Evolutionary conservation across 805 yeast species (phyloP), one percentile per base, ranked within the genome.

Genomic region (Myxozyma nipponensis): DNA sequence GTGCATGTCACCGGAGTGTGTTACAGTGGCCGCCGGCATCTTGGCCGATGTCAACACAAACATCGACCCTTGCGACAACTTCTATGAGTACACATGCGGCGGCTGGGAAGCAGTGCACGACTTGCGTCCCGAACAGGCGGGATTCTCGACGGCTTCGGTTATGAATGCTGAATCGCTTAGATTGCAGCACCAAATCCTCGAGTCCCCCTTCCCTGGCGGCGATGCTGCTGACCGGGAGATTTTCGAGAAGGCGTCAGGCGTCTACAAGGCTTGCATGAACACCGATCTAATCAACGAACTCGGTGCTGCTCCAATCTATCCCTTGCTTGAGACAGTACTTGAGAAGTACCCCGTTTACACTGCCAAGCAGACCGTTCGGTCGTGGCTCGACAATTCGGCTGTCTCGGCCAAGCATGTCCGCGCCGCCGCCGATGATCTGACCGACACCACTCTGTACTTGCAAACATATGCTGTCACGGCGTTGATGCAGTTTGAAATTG

Each of bases 191-290:
- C 40, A 43, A 28, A 52, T 55, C 36, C 48, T 55, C 22, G 58
- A 55, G 23, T 48, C 55, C 17, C 47, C 38, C 13, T 49, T 39
- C 42, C 39, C 58, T 19, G 54, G 49, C 13, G 24, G 49, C 10
- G 30, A 39, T n/a, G 48, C 56, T 21, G 51, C 47, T 21, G 59
- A 53, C 32, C 47, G 50, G 13, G 54, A 45, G 30, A 54, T 53
- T 28, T 55, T 50, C 50, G 49, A 41, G 15, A 55, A 55, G 47
- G 59, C 58, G 17, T 30, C 57, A 18, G 54, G 58, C n/a, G 55
- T 54, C 25, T 55, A 55, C 42, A 37, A 30, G 17, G 59, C 59
- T 3, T 55, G 59, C 54, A 55, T 55, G 59, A 45, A 54, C 41
- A 45, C 47, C 24, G 52, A 49, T 15, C 50, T 48, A 15, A 54